Conservation (phyloP, 495 filamentous ascomycete species). For the Usnea hakonensis region DNA sequence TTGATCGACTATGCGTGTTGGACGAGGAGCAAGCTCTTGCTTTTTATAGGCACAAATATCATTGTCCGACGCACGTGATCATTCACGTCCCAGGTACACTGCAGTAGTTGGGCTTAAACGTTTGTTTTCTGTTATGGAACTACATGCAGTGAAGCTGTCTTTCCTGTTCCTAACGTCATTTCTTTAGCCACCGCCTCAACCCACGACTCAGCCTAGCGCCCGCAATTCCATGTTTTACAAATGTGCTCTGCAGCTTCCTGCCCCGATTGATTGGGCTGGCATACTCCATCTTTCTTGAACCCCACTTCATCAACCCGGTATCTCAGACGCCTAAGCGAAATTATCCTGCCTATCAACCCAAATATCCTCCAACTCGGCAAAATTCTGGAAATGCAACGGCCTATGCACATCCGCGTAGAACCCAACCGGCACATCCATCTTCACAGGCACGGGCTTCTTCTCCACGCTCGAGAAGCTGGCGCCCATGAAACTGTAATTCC, state of each 20-base stretch:
- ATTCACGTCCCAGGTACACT: not conserved
- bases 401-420: conserved; percentile 95
- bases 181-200: not conserved
- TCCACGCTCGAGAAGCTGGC: conserved; percentile 76
- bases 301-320: not conserved
- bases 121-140: not conserved
- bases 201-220: not conserved
- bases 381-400: conserved; percentile 89
- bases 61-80: not conserved
- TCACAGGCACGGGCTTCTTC: conserved; percentile 83
- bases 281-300: not conserved
- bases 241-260: not conserved
- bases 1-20: not conserved
- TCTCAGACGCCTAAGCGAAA: conserved; percentile 54
- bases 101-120: not conserved
- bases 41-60: not conserved
- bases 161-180: not conserved
- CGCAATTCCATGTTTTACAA: conserved; percentile 27
- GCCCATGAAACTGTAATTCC: conserved; percentile 99
- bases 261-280: not conserved
- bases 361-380: conserved; percentile 83
- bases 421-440: conserved; percentile 77
- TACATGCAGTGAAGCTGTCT: not conserved
- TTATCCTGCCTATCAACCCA: conserved; percentile 82
- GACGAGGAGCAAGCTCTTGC: not conserved